Evolutionary conservation across 768 basidiomycete species (phyloP).

Genomic region (Cystofilobasidium bisporidii): DNA sequence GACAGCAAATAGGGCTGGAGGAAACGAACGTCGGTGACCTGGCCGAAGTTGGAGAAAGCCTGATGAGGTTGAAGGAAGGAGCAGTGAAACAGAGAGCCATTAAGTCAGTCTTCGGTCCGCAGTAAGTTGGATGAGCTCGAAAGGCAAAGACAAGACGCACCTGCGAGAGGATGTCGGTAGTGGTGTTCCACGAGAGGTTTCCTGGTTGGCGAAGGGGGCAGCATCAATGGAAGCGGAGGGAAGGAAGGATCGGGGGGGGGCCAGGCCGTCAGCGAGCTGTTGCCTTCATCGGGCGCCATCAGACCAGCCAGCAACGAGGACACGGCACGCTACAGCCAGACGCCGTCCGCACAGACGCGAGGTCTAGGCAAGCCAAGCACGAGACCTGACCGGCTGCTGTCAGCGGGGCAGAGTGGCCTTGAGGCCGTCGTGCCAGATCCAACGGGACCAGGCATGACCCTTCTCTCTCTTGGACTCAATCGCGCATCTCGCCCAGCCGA

Average conservation of each 20-base stretch:
- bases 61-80: neutral
- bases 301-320: no score
- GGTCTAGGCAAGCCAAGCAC: no score
- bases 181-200: conserved; percentile 10
- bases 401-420: no score
- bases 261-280: neutral
- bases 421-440: no score
- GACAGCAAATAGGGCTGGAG: neutral
- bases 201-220: neutral
- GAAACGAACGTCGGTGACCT: conserved; percentile 8
- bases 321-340: no score
- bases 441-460: no score
- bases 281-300: no score
- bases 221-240: neutral
- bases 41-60: conserved; percentile 13
- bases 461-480: no score
- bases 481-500: no score
- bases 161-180: conserved; percentile 6
- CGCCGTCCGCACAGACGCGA: no score
- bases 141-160: neutral
- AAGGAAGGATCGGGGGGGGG: neutral
- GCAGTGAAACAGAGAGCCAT: neutral
- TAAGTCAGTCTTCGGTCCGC: neutral
- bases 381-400: no score
- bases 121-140: no score